Evolutionary conservation across 2,329 filamentous ascomycete genomes (phyloP).

Genomic region (Epichloe elymi): DNA sequence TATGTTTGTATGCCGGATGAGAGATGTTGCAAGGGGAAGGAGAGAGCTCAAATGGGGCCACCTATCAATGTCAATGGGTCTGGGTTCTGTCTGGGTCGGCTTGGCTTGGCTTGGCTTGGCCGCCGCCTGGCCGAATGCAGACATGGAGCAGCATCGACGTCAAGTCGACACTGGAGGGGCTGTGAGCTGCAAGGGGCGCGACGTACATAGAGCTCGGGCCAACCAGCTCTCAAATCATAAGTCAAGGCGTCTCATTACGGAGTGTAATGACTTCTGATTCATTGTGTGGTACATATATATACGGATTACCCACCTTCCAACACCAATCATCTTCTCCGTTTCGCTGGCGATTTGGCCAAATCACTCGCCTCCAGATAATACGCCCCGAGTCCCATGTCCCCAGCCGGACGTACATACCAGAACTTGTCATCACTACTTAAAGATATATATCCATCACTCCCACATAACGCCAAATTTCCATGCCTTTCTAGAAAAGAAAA

Average conservation of each 20-base stretch:
- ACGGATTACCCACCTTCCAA: background rate
- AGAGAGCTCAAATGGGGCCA: background rate
- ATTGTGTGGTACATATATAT: background rate
- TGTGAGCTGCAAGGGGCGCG: no score
- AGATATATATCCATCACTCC: background rate
- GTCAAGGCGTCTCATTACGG: no score
- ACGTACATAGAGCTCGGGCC: no score
- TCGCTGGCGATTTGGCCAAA: background rate
- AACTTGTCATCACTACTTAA: background rate
- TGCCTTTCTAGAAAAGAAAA: background rate
- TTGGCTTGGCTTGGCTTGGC: no score
- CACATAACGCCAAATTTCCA: background rate
- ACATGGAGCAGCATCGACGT: no score
- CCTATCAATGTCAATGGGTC: no score
- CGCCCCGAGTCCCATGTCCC: background rate
- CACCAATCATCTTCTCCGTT: background rate
- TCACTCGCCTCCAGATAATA: background rate
- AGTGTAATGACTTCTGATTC: background rate
- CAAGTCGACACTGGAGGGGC: no score
- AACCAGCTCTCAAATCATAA: no score
- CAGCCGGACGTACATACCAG: background rate
- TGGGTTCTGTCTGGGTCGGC: no score
- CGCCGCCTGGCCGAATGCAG: no score
- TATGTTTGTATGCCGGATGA: background rate
- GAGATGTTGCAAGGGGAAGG: background rate